These are phyloP conservation scores for Colletotrichum plurivorum DNA, from an alignment of 2,329 filamentous ascomycete species.

Conservation along the genomic window DNA sequence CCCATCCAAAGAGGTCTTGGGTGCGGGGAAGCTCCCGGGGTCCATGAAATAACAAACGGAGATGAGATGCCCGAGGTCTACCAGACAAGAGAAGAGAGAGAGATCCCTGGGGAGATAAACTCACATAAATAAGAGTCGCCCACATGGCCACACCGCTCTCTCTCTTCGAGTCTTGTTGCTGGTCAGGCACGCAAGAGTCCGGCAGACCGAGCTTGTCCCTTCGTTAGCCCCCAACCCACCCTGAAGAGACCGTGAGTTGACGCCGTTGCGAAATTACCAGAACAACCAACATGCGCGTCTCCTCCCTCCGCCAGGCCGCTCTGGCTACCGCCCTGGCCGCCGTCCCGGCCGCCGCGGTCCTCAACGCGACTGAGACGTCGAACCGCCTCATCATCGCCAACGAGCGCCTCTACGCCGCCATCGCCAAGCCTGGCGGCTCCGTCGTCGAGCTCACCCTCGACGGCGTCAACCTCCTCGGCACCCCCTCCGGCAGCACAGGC, in stretches of 20 bases:
- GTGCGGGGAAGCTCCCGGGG: constrained; percentile 23
- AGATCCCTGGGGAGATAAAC: not conserved
- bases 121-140: constrained; percentile 8
- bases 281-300: constrained; percentile 20
- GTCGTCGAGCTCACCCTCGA: constrained; percentile 53
- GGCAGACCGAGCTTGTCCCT: constrained; percentile 10
- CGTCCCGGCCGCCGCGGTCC: constrained; percentile 42
- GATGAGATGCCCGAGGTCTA: constrained; percentile 25
- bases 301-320: constrained; percentile 18
- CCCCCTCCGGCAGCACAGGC: constrained; percentile 58
- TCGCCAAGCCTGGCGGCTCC: constrained; percentile 54
- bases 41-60: constrained; percentile 14
- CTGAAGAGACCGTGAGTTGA: not conserved
- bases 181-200: constrained; percentile 19
- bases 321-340: constrained; percentile 18
- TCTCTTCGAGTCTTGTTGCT: constrained; percentile 5
- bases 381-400: constrained; percentile 53
- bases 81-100: not conserved
- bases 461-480: constrained; percentile 63
- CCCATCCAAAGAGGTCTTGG: constrained; percentile 2
- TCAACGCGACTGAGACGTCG: constrained; percentile 53
- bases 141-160: not conserved
- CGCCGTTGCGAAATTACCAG: not conserved
- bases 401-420: constrained; percentile 54
- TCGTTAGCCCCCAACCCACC: not conserved